Evolutionary conservation across 2,329 filamentous ascomycete genomes (phyloP).

Genomic region (Monilinia fructicola): DNA sequence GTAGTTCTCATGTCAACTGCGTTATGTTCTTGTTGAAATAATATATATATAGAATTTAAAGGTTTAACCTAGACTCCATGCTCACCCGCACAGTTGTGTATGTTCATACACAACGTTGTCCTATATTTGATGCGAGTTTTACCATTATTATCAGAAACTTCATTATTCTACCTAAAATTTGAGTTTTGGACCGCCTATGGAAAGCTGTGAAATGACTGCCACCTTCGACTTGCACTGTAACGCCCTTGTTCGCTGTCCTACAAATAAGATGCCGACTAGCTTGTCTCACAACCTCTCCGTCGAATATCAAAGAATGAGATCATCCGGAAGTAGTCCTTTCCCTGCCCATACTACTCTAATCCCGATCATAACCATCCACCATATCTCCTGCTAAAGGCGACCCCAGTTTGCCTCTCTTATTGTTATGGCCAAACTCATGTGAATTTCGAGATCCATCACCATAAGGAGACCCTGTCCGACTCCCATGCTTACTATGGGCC

Average conservation of each 20-base stretch:
- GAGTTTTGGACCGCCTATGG: not conserved
- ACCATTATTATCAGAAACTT: not conserved
- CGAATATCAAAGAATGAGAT: not conserved
- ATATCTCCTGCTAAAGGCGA: constrained; percentile 2
- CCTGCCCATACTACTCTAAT: not conserved
- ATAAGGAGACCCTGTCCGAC: constrained; percentile 9
- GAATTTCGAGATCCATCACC: constrained; percentile 4
- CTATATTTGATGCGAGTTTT: not conserved
- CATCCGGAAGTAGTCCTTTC: not conserved
- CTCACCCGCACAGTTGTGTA: not conserved
- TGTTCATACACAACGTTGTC: not conserved
- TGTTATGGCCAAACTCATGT: not conserved
- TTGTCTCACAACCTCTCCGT: not conserved
- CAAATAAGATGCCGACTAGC: not conserved
- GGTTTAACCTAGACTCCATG: not conserved
- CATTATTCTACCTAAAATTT: not conserved
- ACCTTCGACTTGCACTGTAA: no score
- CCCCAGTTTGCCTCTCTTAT: not conserved
- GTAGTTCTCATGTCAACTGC: not conserved
- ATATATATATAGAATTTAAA: not conserved
- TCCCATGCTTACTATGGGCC: not conserved
- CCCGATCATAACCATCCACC: constrained; percentile 7
- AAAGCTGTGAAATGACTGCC: not conserved
- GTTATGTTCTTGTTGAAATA: not conserved
- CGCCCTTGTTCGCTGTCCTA: not conserved